Evolutionary conservation across 768 basidiomycete species (phyloP), one percentile per base, ranked within the genome.

Genomic region (Tricholoma furcatifolium): DNA sequence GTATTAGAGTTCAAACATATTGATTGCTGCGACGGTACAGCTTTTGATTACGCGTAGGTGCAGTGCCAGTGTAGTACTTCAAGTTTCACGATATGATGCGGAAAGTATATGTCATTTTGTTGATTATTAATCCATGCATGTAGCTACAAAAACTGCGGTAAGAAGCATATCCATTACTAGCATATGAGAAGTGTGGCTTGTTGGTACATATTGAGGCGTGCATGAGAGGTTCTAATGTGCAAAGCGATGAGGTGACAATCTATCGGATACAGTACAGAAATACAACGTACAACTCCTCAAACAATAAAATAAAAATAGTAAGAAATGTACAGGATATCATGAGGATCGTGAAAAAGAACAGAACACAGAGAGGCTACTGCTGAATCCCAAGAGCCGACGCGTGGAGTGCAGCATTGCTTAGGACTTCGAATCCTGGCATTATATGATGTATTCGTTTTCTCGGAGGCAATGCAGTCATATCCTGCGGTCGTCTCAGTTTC

Each of bases 391-490:
- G 77, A 59, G 75, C 80, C 55, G 79, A 78, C 44, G 81, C 66
- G 60, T 83, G 83, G 59, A 85, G 60, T 42, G 81, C 73, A 45
- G 77, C 70, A 55, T 71, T 76, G 62, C 73, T 77, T 72, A 80
- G 66, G 60, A 82, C 73, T 64, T 84, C 79, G 60, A 79, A 83
- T 14, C 74, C 74, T 43, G 77, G 73, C 68, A 84, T 81, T 75
- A 85, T 79, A 64, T 85, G 83, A 66, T 86, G 85, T 18, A 78
- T 70, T 50, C 85, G 80, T 68, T 87, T 86, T 62, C 85, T 76
- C 15, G 84, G 82, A 42, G 78, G 80, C 39, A 83, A 62, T 38
- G 72, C 73, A 54, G 79, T 66, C 57, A 83, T 71, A 57, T 83
- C 81, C 70, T 82, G 73, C 43, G 70, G 34, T 40, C 24, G 57